These are phyloP conservation scores for Ogataea nitratoaversa DNA, from an alignment of 805 yeast genomes.

Conservation along the genomic window DNA sequence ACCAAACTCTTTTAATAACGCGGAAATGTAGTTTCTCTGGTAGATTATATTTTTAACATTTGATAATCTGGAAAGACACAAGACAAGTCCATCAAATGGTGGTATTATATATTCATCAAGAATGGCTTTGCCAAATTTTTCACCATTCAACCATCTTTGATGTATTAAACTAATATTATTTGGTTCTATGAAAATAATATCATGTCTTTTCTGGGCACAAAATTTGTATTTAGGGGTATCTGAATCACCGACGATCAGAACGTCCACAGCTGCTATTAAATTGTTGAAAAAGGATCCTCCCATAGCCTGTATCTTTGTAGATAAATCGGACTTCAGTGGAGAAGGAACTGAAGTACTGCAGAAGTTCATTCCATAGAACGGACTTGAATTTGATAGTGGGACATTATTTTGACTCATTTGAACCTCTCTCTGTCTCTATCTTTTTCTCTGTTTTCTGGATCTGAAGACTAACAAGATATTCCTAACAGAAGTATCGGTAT, in stretches of 20 bases:
- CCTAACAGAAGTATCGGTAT: no score
- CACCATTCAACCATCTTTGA: constrained; percentile 51
- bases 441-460: background rate
- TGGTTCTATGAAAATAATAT: constrained; percentile 52
- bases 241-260: constrained; percentile 55
- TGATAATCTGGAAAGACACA: constrained; percentile 42
- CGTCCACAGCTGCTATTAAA: constrained; percentile 56
- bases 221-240: constrained; percentile 53
- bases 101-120: constrained; percentile 29
- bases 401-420: background rate
- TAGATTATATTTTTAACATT: constrained; percentile 18
- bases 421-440: background rate
- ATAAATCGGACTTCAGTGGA: constrained; percentile 38
- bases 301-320: constrained; percentile 43
- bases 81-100: constrained; percentile 40
- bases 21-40: constrained; percentile 30
- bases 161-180: constrained; percentile 42
- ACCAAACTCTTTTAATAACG: constrained; percentile 39
- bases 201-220: constrained; percentile 47
- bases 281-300: constrained; percentile 60
- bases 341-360: constrained; percentile 53
- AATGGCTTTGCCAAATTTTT: constrained; percentile 4
- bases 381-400: constrained; percentile 21
- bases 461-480: no score
- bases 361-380: constrained; percentile 46